These are phyloP conservation scores for Aspergillus sp. DNA, from an alignment of 2,329 filamentous ascomycete genomes.

Conservation along the genomic window DNA sequence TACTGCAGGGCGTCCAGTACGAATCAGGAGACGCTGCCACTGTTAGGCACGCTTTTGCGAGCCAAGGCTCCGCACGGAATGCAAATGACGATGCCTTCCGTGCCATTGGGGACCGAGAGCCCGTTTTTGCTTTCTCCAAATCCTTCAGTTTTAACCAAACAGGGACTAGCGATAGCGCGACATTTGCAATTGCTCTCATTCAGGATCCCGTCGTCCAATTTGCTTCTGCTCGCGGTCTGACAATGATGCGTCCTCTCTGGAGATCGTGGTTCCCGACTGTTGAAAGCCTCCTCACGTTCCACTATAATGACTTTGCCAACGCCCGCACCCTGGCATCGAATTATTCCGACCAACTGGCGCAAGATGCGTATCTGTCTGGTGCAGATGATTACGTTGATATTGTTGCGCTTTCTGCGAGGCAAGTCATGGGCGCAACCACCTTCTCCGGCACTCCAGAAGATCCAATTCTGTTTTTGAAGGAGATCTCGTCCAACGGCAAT, in stretches of 20 bases:
- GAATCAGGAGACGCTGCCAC: conserved; percentile 59
- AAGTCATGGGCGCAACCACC: conserved; percentile 69
- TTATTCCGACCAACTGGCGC: conserved; percentile 61
- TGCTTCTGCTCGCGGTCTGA: conserved; percentile 65
- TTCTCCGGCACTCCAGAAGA: conserved; percentile 62
- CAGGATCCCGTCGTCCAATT: conserved; percentile 74
- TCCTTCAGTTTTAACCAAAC: conserved; percentile 40
- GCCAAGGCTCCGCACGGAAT: conserved; percentile 57
- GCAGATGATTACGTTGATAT: conserved; percentile 69
- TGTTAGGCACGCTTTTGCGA: conserved; percentile 61
- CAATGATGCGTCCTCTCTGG: conserved; percentile 72
- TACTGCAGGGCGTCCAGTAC: conserved; percentile 48
- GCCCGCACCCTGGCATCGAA: conserved; percentile 57
- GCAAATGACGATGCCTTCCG: conserved; percentile 58
- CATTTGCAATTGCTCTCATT: conserved; percentile 68
- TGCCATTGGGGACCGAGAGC: conserved; percentile 65
- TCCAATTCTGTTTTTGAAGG: conserved; percentile 71
- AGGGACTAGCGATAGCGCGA: conserved; percentile 44
- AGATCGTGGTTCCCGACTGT: conserved; percentile 59
- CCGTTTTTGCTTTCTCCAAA: conserved; percentile 71
- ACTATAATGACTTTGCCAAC: conserved; percentile 63
- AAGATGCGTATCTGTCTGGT: conserved; percentile 64
- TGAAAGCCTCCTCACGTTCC: conserved; percentile 59
- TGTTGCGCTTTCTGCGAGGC: conserved; percentile 65
- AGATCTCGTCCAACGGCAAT: conserved; percentile 78